phyloP scores from a whole-genome alignment of 179 eudicot species.

The Amaranthus tricolor region DNA sequence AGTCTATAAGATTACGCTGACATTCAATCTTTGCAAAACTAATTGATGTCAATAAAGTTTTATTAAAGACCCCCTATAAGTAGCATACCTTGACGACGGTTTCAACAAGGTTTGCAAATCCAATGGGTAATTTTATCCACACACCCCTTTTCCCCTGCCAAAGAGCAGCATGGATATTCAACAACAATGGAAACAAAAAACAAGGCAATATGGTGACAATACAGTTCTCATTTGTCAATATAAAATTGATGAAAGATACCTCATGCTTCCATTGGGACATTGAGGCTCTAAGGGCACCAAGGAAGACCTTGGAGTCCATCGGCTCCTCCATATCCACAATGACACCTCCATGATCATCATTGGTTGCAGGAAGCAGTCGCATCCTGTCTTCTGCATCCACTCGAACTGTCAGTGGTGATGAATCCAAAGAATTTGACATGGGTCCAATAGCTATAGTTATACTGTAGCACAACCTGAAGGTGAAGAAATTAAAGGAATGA shows the following conservation, averaged over 20 bases:
- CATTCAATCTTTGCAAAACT: not conserved
- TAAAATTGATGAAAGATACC: conserved; percentile 34
- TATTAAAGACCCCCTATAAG: not conserved
- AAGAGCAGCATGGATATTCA: not conserved
- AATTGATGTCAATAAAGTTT: not conserved
- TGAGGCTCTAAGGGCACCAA: conserved; percentile 50
- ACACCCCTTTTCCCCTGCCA: conserved; percentile 62
- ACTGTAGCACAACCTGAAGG: not conserved
- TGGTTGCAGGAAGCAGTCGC: conserved; percentile 45
- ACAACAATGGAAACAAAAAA: not conserved
- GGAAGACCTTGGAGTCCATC: conserved; percentile 53
- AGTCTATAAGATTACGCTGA: not conserved
- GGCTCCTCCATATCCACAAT: conserved; percentile 60
- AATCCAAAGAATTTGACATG: conserved; percentile 13
- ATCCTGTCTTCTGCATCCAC: conserved; percentile 36
- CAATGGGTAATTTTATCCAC: conserved; percentile 63
- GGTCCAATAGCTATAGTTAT: not conserved
- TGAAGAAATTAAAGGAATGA: conserved; percentile 10
- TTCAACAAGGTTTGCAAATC: conserved; percentile 55
- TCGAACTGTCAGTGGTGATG: conserved; percentile 30
- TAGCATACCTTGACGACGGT: conserved; percentile 48
- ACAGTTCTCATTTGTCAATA: not conserved
- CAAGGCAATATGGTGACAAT: not conserved
- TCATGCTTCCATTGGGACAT: conserved; percentile 61
- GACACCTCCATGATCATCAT: conserved; percentile 69